Conservation (phyloP, 768 basidiomycete species). For the Suillus americanus region DNA sequence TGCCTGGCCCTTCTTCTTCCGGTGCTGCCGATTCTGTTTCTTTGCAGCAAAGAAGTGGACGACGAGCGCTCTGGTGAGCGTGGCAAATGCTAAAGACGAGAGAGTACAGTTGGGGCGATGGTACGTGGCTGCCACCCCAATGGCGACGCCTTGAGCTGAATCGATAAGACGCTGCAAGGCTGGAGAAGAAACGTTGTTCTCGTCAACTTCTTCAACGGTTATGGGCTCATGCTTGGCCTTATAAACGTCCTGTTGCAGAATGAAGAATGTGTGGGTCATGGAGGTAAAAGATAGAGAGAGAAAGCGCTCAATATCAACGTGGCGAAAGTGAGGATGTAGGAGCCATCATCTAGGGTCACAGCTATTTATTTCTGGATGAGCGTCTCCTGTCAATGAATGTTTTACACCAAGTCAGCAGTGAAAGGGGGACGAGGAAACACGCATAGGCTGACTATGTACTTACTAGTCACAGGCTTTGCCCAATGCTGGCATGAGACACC, state of each 20-base stretch:
- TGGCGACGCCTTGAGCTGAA: slow-evolving; percentile 20
- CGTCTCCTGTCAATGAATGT: no score
- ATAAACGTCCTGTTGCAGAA: slow-evolving; percentile 36
- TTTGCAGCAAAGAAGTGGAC: slow-evolving; percentile 28
- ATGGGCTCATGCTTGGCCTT: slow-evolving; percentile 22
- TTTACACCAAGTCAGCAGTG: no score
- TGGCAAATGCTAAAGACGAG: slow-evolving; percentile 40
- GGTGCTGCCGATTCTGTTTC: background rate
- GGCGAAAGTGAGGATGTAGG: background rate
- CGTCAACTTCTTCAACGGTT: slow-evolving; percentile 25
- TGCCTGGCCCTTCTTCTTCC: slow-evolving; percentile 10
- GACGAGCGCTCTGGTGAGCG: slow-evolving; percentile 34
- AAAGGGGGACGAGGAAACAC: background rate
- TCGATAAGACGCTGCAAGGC: slow-evolving; percentile 31
- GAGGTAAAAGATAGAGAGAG: background rate
- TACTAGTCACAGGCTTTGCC: no score
- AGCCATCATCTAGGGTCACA: background rate
- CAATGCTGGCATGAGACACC: no score
- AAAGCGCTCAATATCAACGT: background rate
- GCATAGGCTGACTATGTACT: no score
- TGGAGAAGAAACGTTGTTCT: slow-evolving; percentile 21
- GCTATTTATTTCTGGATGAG: slow-evolving; percentile 8
- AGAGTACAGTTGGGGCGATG: slow-evolving; percentile 35
- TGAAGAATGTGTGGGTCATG: slow-evolving; percentile 17
- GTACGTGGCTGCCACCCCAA: slow-evolving; percentile 47